A percentile compares a stretch with the other conserved stretches of the same genome.
These are phyloP conservation scores for Cladochytrium replicatum DNA, from an alignment of 192 early-diverging fungal genomes.

Conservation along the genomic window DNA sequence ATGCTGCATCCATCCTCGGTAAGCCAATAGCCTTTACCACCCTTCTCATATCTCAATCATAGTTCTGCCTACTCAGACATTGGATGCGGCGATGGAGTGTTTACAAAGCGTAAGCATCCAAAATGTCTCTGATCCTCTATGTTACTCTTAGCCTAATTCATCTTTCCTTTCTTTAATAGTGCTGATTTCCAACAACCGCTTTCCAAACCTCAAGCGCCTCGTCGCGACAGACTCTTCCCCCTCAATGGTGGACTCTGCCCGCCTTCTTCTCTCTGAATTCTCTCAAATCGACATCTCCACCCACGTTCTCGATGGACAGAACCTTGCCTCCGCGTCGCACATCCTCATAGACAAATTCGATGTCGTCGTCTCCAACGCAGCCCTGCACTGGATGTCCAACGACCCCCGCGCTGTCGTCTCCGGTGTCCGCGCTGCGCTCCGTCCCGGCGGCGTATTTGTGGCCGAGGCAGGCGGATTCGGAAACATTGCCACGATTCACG, in stretches of 20 bases:
- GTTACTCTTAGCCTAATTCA: no score
- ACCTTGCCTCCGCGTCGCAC: constrained; percentile 25
- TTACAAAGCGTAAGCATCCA: no score
- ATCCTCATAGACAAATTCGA: constrained; percentile 37
- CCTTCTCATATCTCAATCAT: no score
- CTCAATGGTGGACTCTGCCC: constrained; percentile 46
- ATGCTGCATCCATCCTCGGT: no score
- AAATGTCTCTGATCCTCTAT: no score
- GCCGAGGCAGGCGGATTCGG: constrained; percentile 46
- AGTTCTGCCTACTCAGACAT: no score
- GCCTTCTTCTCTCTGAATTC: constrained; percentile 1
- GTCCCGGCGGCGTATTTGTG: constrained; percentile 47
- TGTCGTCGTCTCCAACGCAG: constrained; percentile 60
- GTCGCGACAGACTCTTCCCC: constrained; percentile 51
- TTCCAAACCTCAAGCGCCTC: constrained; percentile 10
- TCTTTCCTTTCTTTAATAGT: no score
- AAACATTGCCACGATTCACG: constrained; percentile 27
- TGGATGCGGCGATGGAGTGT: constrained; percentile 56
- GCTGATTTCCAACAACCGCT: constrained; percentile 31
- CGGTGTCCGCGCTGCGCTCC: constrained; percentile 42
- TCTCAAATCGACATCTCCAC: no score
- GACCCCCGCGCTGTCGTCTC: constrained; percentile 46
- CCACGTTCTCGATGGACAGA: constrained; percentile 45
- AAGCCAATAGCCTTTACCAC: no score
- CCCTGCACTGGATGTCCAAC: constrained; percentile 62